These are phyloP conservation scores for Ophiocordyceps camponoti-rufipedis DNA, from an alignment of 2,329 filamentous ascomycete genomes.

Conservation along the genomic window DNA sequence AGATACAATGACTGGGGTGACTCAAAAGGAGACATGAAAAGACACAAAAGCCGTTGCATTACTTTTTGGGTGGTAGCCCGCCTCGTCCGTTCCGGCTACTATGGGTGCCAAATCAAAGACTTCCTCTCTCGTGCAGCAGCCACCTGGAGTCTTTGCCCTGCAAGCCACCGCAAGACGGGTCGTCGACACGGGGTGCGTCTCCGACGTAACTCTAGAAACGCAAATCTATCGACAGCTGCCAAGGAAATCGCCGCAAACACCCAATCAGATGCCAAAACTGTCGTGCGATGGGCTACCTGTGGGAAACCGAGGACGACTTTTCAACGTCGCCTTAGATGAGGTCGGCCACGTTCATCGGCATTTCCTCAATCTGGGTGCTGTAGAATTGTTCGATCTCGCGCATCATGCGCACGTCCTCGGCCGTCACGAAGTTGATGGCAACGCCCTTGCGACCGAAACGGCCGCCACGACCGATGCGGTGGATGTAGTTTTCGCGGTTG, in stretches of 20 bases:
- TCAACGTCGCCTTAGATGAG: constrained; percentile 39
- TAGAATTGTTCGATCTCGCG: constrained; percentile 99
- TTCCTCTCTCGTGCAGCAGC: constrained; percentile 16
- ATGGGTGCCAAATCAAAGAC: constrained; percentile 12
- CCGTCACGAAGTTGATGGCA: constrained; percentile 98
- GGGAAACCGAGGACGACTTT: constrained; percentile 4
- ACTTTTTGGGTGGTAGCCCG: constrained; percentile 18
- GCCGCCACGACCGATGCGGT: constrained; percentile 89
- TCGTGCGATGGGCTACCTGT: constrained; percentile 8
- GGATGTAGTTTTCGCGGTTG: constrained; percentile 99
- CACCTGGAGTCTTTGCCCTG: constrained; percentile 11
- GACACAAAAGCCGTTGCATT: constrained; percentile 17
- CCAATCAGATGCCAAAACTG: constrained; percentile 11
- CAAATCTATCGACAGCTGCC: constrained; percentile 22
- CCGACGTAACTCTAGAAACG: constrained; percentile 17
- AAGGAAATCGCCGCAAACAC: constrained; percentile 13
- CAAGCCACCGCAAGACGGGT: constrained; percentile 11
- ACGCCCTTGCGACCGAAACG: constrained; percentile 96
- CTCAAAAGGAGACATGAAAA: constrained; percentile 14
- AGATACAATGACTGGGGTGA: constrained; percentile 15
- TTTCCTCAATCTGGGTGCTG: constrained; percentile 99
- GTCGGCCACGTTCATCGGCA: constrained; percentile 87
- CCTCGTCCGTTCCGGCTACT: constrained; percentile 17
- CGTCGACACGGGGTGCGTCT: constrained; percentile 8
- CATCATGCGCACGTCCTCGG: constrained; percentile 91